phyloP scores from a whole-genome alignment of 768 basidiomycete species.

The Auriscalpium microsporum region DNA sequence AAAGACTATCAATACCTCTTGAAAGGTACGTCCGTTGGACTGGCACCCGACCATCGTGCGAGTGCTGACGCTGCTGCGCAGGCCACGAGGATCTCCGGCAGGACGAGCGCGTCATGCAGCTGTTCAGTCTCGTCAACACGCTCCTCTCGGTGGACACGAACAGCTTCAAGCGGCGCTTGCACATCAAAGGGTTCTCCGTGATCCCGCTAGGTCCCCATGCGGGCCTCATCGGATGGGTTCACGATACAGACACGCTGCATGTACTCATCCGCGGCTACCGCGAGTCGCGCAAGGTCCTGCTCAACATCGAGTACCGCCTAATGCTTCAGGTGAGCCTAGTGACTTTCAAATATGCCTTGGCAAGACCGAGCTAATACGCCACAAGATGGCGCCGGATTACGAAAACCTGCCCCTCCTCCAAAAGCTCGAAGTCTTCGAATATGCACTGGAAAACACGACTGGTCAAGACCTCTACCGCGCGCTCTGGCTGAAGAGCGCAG shows the following conservation, averaged over 20 bases:
- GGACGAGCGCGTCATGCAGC: conserved; percentile 98
- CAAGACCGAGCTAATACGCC: background rate
- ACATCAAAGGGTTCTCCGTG: conserved; percentile 90
- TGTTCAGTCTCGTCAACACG: conserved; percentile 95
- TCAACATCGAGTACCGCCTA: conserved; percentile 95
- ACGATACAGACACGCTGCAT: conserved; percentile 91
- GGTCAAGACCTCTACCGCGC: conserved; percentile 97
- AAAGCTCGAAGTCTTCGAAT: conserved; percentile 99
- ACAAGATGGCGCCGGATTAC: conserved; percentile 98
- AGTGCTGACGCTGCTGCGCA: conserved; percentile 20
- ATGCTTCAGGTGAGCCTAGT: conserved; percentile 75
- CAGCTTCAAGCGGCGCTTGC: conserved; percentile 92
- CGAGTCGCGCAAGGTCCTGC: conserved; percentile 89
- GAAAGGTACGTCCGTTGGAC: conserved; percentile 52
- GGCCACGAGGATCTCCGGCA: conserved; percentile 98
- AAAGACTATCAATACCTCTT: conserved; percentile 86
- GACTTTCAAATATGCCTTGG: background rate
- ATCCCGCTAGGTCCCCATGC: conserved; percentile 94
- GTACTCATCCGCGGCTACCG: conserved; percentile 94
- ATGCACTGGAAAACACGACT: conserved; percentile 95
- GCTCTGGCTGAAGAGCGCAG: conserved; percentile 89
- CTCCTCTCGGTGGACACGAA: conserved; percentile 86
- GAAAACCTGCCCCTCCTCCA: conserved; percentile 89
- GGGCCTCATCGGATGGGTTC: conserved; percentile 91
- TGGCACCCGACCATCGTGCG: background rate